These are phyloP conservation scores for Canariomyces notabilis DNA, from an alignment of 2,329 filamentous ascomycete genomes.

Conservation along the genomic window DNA sequence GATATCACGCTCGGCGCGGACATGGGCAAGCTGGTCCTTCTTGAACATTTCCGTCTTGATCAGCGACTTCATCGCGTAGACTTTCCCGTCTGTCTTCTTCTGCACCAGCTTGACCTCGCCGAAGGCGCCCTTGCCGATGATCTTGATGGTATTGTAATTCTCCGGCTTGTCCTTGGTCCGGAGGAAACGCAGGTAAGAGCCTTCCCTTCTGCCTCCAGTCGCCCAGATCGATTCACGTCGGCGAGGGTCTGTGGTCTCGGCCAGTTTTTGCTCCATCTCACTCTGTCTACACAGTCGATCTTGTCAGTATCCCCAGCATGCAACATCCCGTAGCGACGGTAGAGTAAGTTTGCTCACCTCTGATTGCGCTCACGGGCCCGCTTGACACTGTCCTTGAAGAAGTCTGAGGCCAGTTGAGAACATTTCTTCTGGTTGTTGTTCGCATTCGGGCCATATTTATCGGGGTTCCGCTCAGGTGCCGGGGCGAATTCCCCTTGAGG, in stretches of 20 bases:
- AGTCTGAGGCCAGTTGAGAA: constrained; percentile 70
- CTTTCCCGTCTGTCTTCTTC: constrained; percentile 91
- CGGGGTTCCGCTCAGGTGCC: constrained; percentile 80
- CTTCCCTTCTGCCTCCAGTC: constrained; percentile 80
- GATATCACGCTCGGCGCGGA: constrained; percentile 95
- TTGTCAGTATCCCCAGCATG: constrained; percentile 8
- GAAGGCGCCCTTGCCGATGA: constrained; percentile 98
- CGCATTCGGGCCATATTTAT: constrained; percentile 62
- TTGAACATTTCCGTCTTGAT: constrained; percentile 99
- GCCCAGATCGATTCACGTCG: constrained; percentile 82
- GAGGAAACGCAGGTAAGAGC: constrained; percentile 88
- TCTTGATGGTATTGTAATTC: constrained; percentile 95
- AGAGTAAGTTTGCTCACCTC: constrained; percentile 53
- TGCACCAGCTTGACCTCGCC: constrained; percentile 97
- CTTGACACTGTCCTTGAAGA: constrained; percentile 98
- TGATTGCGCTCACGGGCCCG: constrained; percentile 91
- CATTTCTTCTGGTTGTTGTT: constrained; percentile 69
- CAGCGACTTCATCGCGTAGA: constrained; percentile 96
- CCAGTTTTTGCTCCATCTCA: constrained; percentile 82
- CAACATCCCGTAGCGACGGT: background rate
- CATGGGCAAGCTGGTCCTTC: constrained; percentile 95
- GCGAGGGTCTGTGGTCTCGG: constrained; percentile 67
- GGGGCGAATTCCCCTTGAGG: constrained; percentile 65
- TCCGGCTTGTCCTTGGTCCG: constrained; percentile 88
- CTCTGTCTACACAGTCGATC: constrained; percentile 61